Conservation (phyloP, 768 basidiomycete genomes). For the Butyriboletus loyo region DNA sequence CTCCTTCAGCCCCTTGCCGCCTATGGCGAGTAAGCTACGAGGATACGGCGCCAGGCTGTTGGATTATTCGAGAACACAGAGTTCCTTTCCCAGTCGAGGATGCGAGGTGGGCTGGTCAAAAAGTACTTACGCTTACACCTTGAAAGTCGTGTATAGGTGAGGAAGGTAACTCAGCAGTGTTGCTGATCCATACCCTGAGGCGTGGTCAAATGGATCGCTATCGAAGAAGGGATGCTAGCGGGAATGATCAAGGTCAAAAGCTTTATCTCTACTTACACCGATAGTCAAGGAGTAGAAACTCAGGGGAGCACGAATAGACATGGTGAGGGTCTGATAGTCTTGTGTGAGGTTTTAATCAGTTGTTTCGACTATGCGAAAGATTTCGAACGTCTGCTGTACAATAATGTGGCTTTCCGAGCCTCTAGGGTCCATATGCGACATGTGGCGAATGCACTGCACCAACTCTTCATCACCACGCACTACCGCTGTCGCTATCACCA, state of each 20-base stretch:
- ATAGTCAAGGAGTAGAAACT: neutral
- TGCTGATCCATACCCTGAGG: too few relatives aligned
- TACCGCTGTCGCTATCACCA: neutral
- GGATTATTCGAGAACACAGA: neutral
- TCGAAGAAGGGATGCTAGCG: neutral
- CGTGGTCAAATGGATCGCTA: neutral
- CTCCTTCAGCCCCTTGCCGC: neutral
- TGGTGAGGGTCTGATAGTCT: neutral
- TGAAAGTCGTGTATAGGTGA: too few relatives aligned
- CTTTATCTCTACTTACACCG: too few relatives aligned
- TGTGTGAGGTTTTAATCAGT: neutral
- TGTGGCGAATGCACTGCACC: too few relatives aligned
- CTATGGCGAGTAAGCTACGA: neutral
- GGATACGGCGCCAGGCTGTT: too few relatives aligned
- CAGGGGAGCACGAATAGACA: neutral
- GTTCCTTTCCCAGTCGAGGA: neutral
- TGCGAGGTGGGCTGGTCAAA: neutral
- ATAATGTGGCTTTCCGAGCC: too few relatives aligned
- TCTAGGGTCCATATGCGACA: too few relatives aligned
- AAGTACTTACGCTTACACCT: neutral
- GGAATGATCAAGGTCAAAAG: neutral
- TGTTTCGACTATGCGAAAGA: neutral
- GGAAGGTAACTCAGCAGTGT: too few relatives aligned
- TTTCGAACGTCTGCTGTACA: too few relatives aligned
- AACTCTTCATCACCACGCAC: neutral